A percentile compares a stretch with the other conserved stretches of the same genome.
Evolutionary conservation across 148 eudicot species (phyloP).

Genomic region (Chenopodium suecicum): DNA sequence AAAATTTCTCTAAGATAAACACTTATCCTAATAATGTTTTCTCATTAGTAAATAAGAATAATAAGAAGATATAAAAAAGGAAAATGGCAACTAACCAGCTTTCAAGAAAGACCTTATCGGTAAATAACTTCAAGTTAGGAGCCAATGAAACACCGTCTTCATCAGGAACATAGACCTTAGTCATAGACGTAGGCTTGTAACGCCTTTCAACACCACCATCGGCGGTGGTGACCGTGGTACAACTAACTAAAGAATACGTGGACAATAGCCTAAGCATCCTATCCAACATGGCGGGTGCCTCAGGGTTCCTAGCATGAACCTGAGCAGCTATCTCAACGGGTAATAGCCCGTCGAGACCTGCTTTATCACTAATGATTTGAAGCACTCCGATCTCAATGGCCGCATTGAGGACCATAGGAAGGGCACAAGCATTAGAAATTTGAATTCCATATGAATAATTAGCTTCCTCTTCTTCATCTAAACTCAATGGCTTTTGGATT

Average conservation of each 20-base stretch:
- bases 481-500: neutral
- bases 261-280: constrained; percentile 56
- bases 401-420: constrained; percentile 18
- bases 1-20: too few species aligned
- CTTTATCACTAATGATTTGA: neutral
- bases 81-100: constrained; percentile 12
- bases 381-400: constrained; percentile 16
- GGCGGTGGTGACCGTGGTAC: constrained; percentile 18
- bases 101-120: constrained; percentile 15
- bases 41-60: too few species aligned
- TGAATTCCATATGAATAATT: constrained; percentile 13
- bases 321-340: constrained; percentile 45
- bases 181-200: constrained; percentile 51
- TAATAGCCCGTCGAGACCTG: constrained; percentile 46
- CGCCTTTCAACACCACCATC: constrained; percentile 46
- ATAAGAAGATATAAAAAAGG: neutral
- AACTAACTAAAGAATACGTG: constrained; percentile 44
- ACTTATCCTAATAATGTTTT: too few species aligned
- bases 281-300: constrained; percentile 41
- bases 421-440: constrained; percentile 12
- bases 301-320: constrained; percentile 27
- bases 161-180: constrained; percentile 19
- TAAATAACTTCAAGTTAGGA: constrained; percentile 9
- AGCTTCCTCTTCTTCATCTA: constrained; percentile 10
- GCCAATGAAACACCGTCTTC: constrained; percentile 16